These are phyloP conservation scores for Hypoxylon sp. DNA, from an alignment of 2,329 filamentous ascomycete genomes.

Conservation along the genomic window DNA sequence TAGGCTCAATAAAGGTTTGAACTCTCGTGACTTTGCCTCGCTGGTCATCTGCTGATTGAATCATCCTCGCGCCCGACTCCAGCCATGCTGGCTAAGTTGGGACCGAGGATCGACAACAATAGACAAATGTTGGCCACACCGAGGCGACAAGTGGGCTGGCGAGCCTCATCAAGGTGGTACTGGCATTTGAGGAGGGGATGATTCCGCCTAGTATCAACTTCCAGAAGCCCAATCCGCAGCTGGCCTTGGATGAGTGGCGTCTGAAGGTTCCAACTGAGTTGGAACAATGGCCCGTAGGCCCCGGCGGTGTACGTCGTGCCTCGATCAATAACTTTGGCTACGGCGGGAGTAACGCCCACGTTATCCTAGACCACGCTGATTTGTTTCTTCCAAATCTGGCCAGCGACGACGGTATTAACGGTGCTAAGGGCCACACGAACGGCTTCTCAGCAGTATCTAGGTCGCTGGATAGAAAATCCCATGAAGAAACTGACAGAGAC, in stretches of 20 bases:
- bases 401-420: background rate
- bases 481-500: no score
- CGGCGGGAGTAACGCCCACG: constrained; percentile 60
- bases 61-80: background rate
- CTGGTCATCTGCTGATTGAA: background rate
- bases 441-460: background rate
- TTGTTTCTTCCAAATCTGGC: background rate
- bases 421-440: constrained; percentile 1
- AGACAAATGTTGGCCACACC: constrained; percentile 52
- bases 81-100: background rate
- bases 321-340: constrained; percentile 71
- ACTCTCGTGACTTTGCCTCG: background rate
- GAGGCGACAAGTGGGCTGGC: constrained; percentile 50
- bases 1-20: constrained; percentile 57
- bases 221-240: constrained; percentile 57
- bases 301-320: constrained; percentile 56
- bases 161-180: constrained; percentile 48
- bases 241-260: constrained; percentile 58
- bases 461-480: no score
- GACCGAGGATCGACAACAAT: background rate
- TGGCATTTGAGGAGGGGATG: constrained; percentile 54
- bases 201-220: constrained; percentile 68
- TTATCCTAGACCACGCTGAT: constrained; percentile 17
- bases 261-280: constrained; percentile 50
- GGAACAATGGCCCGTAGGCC: constrained; percentile 58